These are phyloP conservation scores for Bryoglossum gracile DNA, from an alignment of 495 filamentous ascomycete species.

Conservation along the genomic window DNA sequence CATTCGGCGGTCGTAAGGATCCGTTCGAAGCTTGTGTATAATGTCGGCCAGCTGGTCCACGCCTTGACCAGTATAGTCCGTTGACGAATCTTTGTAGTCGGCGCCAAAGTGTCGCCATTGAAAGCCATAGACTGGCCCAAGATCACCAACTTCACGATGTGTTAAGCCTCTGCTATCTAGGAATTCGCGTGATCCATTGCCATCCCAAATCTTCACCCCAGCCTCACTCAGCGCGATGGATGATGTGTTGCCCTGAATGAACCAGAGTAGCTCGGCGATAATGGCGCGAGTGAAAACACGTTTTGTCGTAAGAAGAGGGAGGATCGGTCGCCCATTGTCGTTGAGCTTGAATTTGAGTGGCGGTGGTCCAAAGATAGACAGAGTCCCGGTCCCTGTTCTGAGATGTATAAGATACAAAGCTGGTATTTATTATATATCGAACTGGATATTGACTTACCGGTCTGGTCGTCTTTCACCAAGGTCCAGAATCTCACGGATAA, in stretches of 20 bases:
- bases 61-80: constrained; percentile 82
- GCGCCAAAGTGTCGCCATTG: constrained; percentile 99
- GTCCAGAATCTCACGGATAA: constrained; percentile 68
- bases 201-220: constrained; percentile 96
- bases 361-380: constrained; percentile 77
- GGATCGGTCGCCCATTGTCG: constrained; percentile 49
- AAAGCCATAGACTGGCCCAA: constrained; percentile 96
- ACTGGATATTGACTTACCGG: constrained; percentile 37
- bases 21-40: constrained; percentile 69
- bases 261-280: constrained; percentile 93
- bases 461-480: constrained; percentile 77
- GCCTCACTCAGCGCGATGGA: constrained; percentile 62
- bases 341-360: constrained; percentile 83
- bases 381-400: constrained; percentile 89
- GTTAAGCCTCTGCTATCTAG: constrained; percentile 77
- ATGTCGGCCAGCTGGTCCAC: constrained; percentile 88
- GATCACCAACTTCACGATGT: constrained; percentile 75
- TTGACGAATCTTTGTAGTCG: constrained; percentile 66
- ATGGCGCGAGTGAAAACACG: constrained; percentile 91
- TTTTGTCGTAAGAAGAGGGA: constrained; percentile 93
- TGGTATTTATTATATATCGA: too few relatives aligned
- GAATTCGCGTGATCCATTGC: constrained; percentile 83
- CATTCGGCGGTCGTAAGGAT: constrained; percentile 82
- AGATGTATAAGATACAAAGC: constrained; percentile 4
- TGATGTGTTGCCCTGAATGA: constrained; percentile 77